Evolutionary conservation across 2,329 filamentous ascomycete species (phyloP).

Genomic region (Exophiala phaeomuriformis): DNA sequence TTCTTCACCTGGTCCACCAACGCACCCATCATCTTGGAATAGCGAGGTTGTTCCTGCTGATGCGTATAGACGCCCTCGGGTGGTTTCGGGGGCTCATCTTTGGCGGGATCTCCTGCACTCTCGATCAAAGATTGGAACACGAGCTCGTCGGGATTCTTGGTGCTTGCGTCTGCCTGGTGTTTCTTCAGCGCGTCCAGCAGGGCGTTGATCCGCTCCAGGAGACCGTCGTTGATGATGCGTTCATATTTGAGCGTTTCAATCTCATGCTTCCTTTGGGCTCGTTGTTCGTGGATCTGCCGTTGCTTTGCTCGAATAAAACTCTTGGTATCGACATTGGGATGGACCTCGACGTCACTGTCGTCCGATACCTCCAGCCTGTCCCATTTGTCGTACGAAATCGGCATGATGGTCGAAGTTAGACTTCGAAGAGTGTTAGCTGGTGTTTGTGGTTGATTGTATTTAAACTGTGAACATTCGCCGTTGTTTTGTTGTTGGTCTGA

Average conservation of each 20-base stretch:
- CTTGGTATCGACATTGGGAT: slow-evolving; percentile 96
- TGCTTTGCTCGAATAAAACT: slow-evolving; percentile 99
- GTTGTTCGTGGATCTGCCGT: slow-evolving; percentile 89
- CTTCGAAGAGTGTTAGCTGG: neutral
- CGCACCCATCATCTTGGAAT: slow-evolving; percentile 98
- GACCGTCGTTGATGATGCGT: slow-evolving; percentile 82
- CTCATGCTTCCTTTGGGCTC: slow-evolving; percentile 74
- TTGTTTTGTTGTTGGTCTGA: no score
- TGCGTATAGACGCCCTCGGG: slow-evolving; percentile 73
- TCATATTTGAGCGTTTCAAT: slow-evolving; percentile 88
- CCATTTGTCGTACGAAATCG: slow-evolving; percentile 59
- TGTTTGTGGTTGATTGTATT: no score
- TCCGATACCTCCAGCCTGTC: slow-evolving; percentile 92
- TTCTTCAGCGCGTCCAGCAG: slow-evolving; percentile 68
- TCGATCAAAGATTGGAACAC: slow-evolving; percentile 89
- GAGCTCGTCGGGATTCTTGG: slow-evolving; percentile 63
- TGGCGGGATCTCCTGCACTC: slow-evolving; percentile 60
- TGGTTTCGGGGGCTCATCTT: slow-evolving; percentile 66
- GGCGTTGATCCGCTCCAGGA: slow-evolving; percentile 73
- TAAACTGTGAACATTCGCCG: no score
- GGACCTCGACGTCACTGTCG: slow-evolving; percentile 95
- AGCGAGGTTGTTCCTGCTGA: slow-evolving; percentile 68
- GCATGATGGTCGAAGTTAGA: slow-evolving; percentile 31
- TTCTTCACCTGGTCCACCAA: slow-evolving; percentile 89
- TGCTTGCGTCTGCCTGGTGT: slow-evolving; percentile 61